Percentiles rank a stretch among this genome's conserved stretches.
phyloP scores from a whole-genome alignment of 164 flowering plant species.

The Hamamelis virginiana region DNA sequence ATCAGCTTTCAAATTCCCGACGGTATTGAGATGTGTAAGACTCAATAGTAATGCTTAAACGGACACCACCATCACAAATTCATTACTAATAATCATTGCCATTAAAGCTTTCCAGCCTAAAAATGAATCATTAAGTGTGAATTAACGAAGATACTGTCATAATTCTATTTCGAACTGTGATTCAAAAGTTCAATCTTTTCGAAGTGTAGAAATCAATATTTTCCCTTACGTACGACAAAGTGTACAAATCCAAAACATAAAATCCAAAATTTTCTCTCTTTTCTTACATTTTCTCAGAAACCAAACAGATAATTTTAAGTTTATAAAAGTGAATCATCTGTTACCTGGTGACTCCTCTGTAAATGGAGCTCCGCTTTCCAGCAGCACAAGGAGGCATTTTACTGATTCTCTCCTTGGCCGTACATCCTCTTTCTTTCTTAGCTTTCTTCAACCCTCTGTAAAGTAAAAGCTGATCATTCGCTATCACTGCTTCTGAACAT shows the following conservation, averaged over 20 bases:
- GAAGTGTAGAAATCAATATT: not conserved
- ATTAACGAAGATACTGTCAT: not conserved
- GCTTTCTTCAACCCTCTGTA: slow-evolving; percentile 81
- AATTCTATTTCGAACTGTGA: not conserved
- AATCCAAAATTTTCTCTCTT: too few relatives aligned
- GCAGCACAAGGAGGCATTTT: slow-evolving; percentile 98
- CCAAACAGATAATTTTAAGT: not conserved
- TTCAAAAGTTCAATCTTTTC: not conserved
- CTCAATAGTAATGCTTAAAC: too few relatives aligned
- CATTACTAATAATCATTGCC: too few relatives aligned
- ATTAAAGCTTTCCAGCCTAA: too few relatives aligned
- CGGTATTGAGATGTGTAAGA: too few relatives aligned
- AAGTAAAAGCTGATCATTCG: slow-evolving; percentile 43
- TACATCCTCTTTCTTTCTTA: slow-evolving; percentile 81
- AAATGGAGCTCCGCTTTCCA: slow-evolving; percentile 95
- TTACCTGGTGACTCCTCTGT: slow-evolving; percentile 97
- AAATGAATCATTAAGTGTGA: too few relatives aligned
- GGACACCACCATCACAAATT: too few relatives aligned
- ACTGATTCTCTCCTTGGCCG: slow-evolving; percentile 97
- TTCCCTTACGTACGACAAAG: too few relatives aligned
- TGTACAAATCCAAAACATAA: too few relatives aligned
- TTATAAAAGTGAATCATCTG: not conserved
- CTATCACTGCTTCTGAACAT: slow-evolving; percentile 38
- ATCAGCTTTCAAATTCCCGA: too few relatives aligned
- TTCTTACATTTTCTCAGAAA: not conserved